These are phyloP conservation scores for Malus orientalis DNA, from an alignment of 306 rosid species.

Conservation along the genomic window DNA sequence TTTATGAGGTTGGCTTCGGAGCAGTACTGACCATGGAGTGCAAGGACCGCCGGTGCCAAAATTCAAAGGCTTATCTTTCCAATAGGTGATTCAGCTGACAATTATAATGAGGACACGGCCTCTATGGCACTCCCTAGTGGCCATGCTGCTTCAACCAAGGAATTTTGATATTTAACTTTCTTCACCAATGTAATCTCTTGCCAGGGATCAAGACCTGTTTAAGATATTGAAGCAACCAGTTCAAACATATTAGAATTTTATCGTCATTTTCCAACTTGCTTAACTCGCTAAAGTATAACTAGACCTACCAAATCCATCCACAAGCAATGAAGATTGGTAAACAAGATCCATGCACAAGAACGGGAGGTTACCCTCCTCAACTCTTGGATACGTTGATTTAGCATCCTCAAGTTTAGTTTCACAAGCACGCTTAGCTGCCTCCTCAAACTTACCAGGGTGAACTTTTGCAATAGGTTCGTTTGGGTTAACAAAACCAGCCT, in stretches of 20 bases:
- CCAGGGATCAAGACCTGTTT: conserved; percentile 81
- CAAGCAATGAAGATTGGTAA: conserved; percentile 76
- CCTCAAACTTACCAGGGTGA: conserved; percentile 62
- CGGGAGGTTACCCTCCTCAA: conserved; percentile 74
- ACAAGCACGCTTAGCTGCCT: conserved; percentile 90
- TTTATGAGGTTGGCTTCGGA: background rate
- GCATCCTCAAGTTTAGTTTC: conserved; percentile 63
- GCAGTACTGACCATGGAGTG: background rate
- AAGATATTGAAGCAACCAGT: conserved; percentile 17
- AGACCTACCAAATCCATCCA: conserved; percentile 84
- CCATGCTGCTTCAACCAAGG: conserved; percentile 98
- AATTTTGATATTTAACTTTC: conserved; percentile 58
- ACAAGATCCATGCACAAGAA: conserved; percentile 94
- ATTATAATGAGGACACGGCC: conserved; percentile 66
- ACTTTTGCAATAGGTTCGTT: conserved; percentile 51
- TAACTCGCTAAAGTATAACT: background rate
- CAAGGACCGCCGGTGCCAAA: background rate
- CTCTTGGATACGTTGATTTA: conserved; percentile 41
- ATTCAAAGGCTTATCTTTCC: background rate
- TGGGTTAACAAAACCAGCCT: conserved; percentile 91
- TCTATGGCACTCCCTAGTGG: conserved; percentile 98
- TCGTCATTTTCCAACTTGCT: background rate
- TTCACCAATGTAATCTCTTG: conserved; percentile 95
- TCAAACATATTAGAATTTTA: background rate
- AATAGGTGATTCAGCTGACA: background rate